These are phyloP conservation scores for Scenedesmus sp. DNA, from an alignment of 163 green algal species.

Conservation along the genomic window DNA sequence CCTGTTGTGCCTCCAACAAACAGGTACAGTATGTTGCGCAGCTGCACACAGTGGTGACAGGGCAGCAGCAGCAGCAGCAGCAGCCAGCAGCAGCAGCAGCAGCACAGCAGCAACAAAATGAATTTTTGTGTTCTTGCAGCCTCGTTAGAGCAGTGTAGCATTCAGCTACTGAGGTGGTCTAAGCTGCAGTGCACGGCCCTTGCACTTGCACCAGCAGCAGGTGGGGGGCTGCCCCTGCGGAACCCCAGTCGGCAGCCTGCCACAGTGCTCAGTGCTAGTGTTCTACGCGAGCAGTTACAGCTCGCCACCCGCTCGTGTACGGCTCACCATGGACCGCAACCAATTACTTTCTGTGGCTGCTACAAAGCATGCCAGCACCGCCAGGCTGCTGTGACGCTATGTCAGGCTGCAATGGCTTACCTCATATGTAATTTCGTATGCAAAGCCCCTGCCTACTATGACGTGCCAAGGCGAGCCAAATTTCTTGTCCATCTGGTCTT, in stretches of 20 bases:
- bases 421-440: conserved; percentile 87
- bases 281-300: no score
- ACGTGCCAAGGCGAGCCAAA: conserved; percentile 94
- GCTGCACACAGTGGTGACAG: conserved; percentile 56
- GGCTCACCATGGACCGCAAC: no score
- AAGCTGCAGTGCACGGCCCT: not conserved
- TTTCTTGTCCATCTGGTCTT: conserved; percentile 95
- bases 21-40: conserved; percentile 85
- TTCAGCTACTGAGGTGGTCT: no score
- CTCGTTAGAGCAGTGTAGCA: not conserved
- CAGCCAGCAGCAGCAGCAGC: not conserved
- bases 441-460: conserved; percentile 85
- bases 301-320: no score
- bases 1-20: conserved; percentile 81
- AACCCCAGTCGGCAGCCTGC: no score
- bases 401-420: conserved; percentile 56
- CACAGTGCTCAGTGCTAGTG: no score
- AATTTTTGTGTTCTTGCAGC: not conserved
- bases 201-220: not conserved
- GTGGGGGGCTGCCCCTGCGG: no score
- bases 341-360: not conserved
- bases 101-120: not conserved
- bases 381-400: conserved; percentile 13
- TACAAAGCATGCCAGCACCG: not conserved
- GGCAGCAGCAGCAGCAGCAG: not conserved